Evolutionary conservation across 2,329 filamentous ascomycete species (phyloP), one percentile per base, ranked within the genome.

Genomic region (Claviceps sorghi): DNA sequence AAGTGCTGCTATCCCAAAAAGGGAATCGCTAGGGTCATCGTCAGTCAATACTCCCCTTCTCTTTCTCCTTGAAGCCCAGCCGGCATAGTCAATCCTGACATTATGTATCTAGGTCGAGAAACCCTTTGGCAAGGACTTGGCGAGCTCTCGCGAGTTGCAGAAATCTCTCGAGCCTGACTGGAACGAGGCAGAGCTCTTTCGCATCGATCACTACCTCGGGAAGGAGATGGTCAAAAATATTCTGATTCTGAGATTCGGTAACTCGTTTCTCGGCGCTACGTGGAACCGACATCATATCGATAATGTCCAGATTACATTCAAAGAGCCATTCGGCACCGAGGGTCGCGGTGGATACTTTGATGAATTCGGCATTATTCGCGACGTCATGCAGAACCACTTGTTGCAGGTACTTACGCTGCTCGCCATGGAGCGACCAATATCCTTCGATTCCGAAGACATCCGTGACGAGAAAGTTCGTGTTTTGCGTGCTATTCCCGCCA

Each of bases 201-300:
- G 93, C 66, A 98, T 98, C 64, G 93, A 98, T 69, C 93, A 98
- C 75, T 98, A 98, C 71, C 82, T 98, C 48, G 94, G 94, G 64
- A 98, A 98, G 79, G 93, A 98, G 74, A 98, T 98, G 93, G 93
- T 98, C 64, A 98, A 98, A 83, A 98, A 98, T 74, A 94, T 98
- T 61, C 79, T 98, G 59, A 96, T 98, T 61, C 80, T 98, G 60
- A 82, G 94, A 67, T 98, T 98, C 67, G 94, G 93, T 62, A 98
- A 98, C 76, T 90, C 95, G 60, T 98, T 98, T 79, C 87, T 98
- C 62, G 90, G 90, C 59, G 91, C 93, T 44, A 98, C 91, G 54
- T 98, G 93, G 93, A 98, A 97, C 77, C 83, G 93, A 61, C 90
- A 96, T 70, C 91, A 97, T 77, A 98, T 98, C 73, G 93, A 97